Conservation (phyloP, 2,329 filamentous ascomycete species). For the Xylariomycetidae sp. region DNA sequence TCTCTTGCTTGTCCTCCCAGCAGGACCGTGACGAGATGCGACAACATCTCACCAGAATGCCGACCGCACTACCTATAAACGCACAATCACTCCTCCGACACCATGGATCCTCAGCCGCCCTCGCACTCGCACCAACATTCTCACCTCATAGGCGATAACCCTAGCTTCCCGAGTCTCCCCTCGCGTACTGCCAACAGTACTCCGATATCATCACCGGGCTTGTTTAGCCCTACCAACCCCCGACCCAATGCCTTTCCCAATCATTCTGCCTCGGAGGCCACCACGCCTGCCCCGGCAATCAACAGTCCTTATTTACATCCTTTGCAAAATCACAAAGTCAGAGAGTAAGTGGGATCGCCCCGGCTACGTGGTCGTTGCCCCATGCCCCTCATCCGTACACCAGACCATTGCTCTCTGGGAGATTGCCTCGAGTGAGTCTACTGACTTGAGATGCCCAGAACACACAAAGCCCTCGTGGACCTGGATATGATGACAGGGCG, state of each 20-base stretch:
- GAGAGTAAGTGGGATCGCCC: conserved; percentile 69
- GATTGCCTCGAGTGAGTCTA: background rate
- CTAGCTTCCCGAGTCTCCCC: conserved; percentile 34
- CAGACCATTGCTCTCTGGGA: background rate
- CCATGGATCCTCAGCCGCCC: conserved; percentile 29
- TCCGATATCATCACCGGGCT: conserved; percentile 56
- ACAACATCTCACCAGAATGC: conserved; percentile 24
- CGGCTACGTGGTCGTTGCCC: conserved; percentile 3
- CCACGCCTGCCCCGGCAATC: conserved; percentile 43
- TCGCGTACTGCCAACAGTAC: conserved; percentile 51
- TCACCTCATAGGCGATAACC: conserved; percentile 31
- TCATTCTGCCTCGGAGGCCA: conserved; percentile 47
- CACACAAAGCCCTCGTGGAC: conserved; percentile 87
- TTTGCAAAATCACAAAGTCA: conserved; percentile 66
- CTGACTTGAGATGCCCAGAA: no score
- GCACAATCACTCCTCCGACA: conserved; percentile 18
- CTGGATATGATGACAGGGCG: conserved; percentile 84
- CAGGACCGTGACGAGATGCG: conserved; percentile 23
- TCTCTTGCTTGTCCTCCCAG: conserved; percentile 6
- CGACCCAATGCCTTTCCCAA: conserved; percentile 36
- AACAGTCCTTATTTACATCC: conserved; percentile 65
- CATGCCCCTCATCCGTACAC: conserved; percentile 1
- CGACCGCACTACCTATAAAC: conserved; percentile 18
- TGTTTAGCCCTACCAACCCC: conserved; percentile 50
- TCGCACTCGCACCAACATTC: conserved; percentile 29